Evolutionary conservation across 768 basidiomycete genomes (phyloP).

Genomic region (Ramaria sp.): DNA sequence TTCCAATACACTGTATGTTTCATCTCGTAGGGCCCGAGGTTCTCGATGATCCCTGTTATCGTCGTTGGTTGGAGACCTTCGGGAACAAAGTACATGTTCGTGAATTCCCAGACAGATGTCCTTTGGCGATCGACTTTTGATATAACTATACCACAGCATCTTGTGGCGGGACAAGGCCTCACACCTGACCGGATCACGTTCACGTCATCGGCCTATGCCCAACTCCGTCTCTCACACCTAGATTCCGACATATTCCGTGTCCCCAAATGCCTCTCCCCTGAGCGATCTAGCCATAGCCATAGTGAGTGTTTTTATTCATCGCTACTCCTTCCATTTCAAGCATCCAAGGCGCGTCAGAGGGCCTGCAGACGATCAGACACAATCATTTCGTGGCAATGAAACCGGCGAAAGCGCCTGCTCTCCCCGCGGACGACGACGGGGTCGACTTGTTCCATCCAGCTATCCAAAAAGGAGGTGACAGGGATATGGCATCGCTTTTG

Average conservation of each 20-base stretch:
- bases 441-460: constrained; percentile 23
- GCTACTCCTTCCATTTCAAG: constrained; percentile 6
- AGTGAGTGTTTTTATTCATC: not conserved
- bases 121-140: not conserved
- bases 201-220: constrained; percentile 59
- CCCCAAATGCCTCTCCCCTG: constrained; percentile 39
- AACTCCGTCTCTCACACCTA: constrained; percentile 60
- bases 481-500: not conserved
- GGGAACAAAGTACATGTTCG: constrained; percentile 49
- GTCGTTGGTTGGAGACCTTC: constrained; percentile 62
- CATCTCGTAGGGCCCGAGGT: constrained; percentile 68
- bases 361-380: constrained; percentile 27
- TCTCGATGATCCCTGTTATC: constrained; percentile 58
- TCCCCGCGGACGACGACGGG: constrained; percentile 20
- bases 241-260: constrained; percentile 66
- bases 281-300: too few species aligned
- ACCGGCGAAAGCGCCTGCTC: constrained; percentile 32
- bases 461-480: constrained; percentile 8
- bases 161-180: constrained; percentile 58
- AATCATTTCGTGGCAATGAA: constrained; percentile 35
- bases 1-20: constrained; percentile 44
- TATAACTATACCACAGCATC: constrained; percentile 40
- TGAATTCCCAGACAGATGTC: constrained; percentile 6
- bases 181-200: constrained; percentile 60
- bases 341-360: not conserved